Conservation (phyloP, 129 eudicot genomes). For the Saussurea involucrata region DNA sequence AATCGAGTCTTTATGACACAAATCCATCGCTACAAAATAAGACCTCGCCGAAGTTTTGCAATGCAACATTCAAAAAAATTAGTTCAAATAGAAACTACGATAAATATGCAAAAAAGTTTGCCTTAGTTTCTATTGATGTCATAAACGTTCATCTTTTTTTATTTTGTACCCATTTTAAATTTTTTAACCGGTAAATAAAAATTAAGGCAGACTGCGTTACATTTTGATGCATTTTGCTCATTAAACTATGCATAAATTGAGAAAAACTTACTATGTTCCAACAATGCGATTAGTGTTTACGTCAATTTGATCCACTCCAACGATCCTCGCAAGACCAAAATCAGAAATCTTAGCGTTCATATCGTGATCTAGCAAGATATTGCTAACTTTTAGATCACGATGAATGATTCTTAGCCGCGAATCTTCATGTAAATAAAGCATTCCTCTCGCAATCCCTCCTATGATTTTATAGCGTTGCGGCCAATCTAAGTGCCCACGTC, state of each 20-base stretch:
- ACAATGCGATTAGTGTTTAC: slow-evolving; percentile 22
- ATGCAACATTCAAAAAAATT: too few species aligned
- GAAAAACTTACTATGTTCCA: slow-evolving; percentile 18
- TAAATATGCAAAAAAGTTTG: too few species aligned
- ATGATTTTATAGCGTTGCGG: slow-evolving; percentile 26
- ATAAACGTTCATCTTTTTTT: too few species aligned
- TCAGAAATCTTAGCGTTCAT: slow-evolving; percentile 24
- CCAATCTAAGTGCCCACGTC: slow-evolving; percentile 22
- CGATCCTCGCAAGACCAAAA: slow-evolving; percentile 23
- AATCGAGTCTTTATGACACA: neutral
- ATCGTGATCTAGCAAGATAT: slow-evolving; percentile 18
- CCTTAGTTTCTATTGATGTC: too few species aligned
- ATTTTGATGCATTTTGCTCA: neutral
- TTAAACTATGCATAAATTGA: neutral
- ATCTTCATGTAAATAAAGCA: slow-evolving; percentile 29
- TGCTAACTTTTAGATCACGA: slow-evolving; percentile 20
- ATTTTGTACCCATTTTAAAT: too few species aligned
- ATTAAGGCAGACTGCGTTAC: neutral
- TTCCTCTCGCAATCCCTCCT: slow-evolving; percentile 14
- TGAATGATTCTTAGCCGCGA: slow-evolving; percentile 17
- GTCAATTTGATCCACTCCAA: slow-evolving; percentile 24
- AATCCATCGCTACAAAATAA: neutral
- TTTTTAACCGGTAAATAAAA: neutral
- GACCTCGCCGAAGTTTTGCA: too few species aligned
- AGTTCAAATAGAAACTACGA: too few species aligned